phyloP scores from a whole-genome alignment of 768 basidiomycete species.

The Termitomyces eurrhizus region DNA sequence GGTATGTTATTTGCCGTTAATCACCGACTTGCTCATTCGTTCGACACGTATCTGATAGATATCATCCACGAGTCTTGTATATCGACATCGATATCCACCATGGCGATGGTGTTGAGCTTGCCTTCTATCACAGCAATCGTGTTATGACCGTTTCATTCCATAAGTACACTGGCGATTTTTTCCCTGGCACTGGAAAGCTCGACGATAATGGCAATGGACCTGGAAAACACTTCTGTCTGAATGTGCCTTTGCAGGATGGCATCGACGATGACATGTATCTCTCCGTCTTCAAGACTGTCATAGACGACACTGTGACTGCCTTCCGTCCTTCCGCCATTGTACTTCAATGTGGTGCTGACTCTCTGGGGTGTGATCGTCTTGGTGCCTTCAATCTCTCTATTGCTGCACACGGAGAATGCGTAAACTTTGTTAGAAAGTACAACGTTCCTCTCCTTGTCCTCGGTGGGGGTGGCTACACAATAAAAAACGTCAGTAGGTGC shows the following conservation, averaged over 20 bases:
- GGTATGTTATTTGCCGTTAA: too few species aligned
- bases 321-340: slow-evolving; percentile 91
- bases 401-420: slow-evolving; percentile 96
- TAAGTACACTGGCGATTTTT: slow-evolving; percentile 98
- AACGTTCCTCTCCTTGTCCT: slow-evolving; percentile 87
- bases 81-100: slow-evolving; percentile 99
- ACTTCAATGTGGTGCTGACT: slow-evolving; percentile 96
- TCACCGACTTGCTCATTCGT: neutral
- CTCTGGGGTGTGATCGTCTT: slow-evolving; percentile 88
- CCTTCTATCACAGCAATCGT: slow-evolving; percentile 97
- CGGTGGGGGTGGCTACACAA: slow-evolving; percentile 95
- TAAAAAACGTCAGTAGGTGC: slow-evolving; percentile 96
- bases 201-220: slow-evolving; percentile 86
- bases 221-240: slow-evolving; percentile 93
- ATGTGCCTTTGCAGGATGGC: slow-evolving; percentile 93
- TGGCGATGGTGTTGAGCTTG: slow-evolving; percentile 96
- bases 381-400: slow-evolving; percentile 98
- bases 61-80: slow-evolving; percentile 92
- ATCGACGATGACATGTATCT: slow-evolving; percentile 98
- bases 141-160: slow-evolving; percentile 99
- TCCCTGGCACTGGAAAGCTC: slow-evolving; percentile 94
- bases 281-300: slow-evolving; percentile 91
- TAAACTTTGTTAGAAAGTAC: slow-evolving; percentile 93
- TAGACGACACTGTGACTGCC: slow-evolving; percentile 87
- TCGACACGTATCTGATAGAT: slow-evolving; percentile 41